phyloP scores from a whole-genome alignment of 1,284 basidiomycete species.

The Cryptococcus amylolentus region DNA sequence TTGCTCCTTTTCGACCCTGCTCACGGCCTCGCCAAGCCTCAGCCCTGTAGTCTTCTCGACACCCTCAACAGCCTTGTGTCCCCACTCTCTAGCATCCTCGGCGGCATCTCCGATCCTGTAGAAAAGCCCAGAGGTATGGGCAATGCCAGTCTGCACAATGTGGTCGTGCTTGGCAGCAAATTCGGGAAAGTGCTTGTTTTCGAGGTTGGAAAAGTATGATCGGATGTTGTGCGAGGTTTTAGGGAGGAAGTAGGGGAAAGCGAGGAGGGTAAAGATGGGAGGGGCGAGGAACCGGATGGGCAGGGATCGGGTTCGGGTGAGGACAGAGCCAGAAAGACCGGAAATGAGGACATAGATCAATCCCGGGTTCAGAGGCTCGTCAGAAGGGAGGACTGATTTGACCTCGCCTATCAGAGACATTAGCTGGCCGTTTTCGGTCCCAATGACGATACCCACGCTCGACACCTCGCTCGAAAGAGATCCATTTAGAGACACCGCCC shows the following conservation, averaged over 20 bases:
- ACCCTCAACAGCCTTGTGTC: slow-evolving; percentile 56
- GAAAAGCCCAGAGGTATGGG: slow-evolving; percentile 57
- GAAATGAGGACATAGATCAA: slow-evolving; percentile 82
- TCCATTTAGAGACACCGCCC: slow-evolving; percentile 69
- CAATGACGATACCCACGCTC: slow-evolving; percentile 62
- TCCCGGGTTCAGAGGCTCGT: slow-evolving; percentile 80
- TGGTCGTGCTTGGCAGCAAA: slow-evolving; percentile 66
- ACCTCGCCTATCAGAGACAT: slow-evolving; percentile 59
- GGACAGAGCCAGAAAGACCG: slow-evolving; percentile 77
- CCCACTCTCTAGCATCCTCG: slow-evolving; percentile 36
- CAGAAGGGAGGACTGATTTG: slow-evolving; percentile 70
- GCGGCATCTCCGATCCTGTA: slow-evolving; percentile 53
- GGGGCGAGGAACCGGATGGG: slow-evolving; percentile 67
- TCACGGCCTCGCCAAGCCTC: slow-evolving; percentile 63
- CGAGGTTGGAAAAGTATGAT: slow-evolving; percentile 63
- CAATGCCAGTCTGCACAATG: slow-evolving; percentile 60
- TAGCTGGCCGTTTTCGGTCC: background rate
- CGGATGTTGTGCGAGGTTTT: slow-evolving; percentile 68
- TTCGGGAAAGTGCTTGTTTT: slow-evolving; percentile 65
- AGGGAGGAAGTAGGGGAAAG: slow-evolving; percentile 74
- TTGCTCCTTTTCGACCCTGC: slow-evolving; percentile 41
- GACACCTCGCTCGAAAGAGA: slow-evolving; percentile 71
- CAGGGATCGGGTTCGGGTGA: slow-evolving; percentile 70
- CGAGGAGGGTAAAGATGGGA: slow-evolving; percentile 62
- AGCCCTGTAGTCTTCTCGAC: slow-evolving; percentile 69